Conservation (phyloP, 176 grass and related monocot species). For the Otatea glauca region DNA sequence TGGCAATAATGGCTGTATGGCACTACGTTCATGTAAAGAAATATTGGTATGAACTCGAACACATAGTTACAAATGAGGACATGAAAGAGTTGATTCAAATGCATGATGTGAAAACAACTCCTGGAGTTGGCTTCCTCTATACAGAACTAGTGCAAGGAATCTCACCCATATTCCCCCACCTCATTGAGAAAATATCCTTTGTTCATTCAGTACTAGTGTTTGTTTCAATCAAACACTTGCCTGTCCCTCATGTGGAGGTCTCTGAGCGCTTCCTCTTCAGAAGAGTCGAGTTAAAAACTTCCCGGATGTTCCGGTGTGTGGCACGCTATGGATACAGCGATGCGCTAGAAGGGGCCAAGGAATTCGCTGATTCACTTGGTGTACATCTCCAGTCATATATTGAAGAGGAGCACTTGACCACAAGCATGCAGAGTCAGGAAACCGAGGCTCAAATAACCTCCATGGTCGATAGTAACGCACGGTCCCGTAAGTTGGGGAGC, state of each 20-base stretch:
- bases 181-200: constrained; percentile 51
- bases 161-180: constrained; percentile 60
- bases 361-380: constrained; percentile 40
- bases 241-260: constrained; percentile 46
- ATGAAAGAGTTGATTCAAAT: constrained; percentile 21
- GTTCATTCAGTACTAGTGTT: constrained; percentile 55
- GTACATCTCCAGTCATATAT: constrained; percentile 33
- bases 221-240: constrained; percentile 61
- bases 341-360: constrained; percentile 35
- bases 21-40: constrained; percentile 59
- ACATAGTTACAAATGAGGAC: constrained; percentile 42
- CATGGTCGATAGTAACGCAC: not conserved
- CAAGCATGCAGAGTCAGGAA: constrained; percentile 2
- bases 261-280: constrained; percentile 56
- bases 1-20: constrained; percentile 57
- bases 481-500: not conserved
- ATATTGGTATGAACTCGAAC: constrained; percentile 53
- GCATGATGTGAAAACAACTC: constrained; percentile 22
- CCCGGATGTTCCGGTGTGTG: constrained; percentile 55
- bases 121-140: constrained; percentile 55
- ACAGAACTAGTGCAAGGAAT: constrained; percentile 64
- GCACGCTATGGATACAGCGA: constrained; percentile 62
- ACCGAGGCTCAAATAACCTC: constrained; percentile 13
- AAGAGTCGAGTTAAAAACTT: constrained; percentile 13
- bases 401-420: constrained; percentile 35